Percentiles rank a stretch among this genome's conserved stretches.
phyloP scores from a whole-genome alignment of 345 rosid species.

The Eutrema heterophyllum region DNA sequence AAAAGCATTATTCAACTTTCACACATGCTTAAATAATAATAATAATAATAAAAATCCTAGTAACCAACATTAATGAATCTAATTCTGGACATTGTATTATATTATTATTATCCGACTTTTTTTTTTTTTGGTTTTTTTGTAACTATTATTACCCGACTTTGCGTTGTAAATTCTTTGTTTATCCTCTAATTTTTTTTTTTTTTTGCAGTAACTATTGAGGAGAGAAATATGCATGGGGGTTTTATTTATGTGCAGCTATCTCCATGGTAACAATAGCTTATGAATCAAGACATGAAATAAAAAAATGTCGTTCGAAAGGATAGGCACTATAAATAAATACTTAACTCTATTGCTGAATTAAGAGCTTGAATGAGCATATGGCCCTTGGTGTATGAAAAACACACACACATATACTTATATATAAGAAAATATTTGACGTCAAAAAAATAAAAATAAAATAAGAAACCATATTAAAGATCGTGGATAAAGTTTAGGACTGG shows the following conservation, averaged over 20 bases:
- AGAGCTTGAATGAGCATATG: too few relatives aligned
- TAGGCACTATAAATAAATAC: not conserved
- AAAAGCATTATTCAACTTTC: not conserved
- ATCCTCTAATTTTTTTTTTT: not conserved
- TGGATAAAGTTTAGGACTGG: too few relatives aligned
- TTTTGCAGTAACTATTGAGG: not conserved
- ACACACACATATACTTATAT: too few relatives aligned
- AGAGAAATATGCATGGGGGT: not conserved
- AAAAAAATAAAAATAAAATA: too few relatives aligned
- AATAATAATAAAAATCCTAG: too few relatives aligned
- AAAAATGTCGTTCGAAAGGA: not conserved
- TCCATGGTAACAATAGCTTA: not conserved
- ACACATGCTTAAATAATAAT: too few relatives aligned
- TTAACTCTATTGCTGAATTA: too few relatives aligned
- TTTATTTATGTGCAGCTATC: not conserved
- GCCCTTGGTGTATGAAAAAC: too few relatives aligned
- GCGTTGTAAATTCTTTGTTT: not conserved
- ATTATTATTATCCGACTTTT: not conserved
- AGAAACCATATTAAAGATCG: too few relatives aligned
- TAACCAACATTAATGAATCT: too few relatives aligned
- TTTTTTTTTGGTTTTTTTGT: not conserved
- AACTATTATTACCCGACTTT: not conserved
- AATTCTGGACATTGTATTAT: too few relatives aligned
- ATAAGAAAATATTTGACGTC: too few relatives aligned
- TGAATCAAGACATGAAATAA: not conserved